phyloP scores from a whole-genome alignment of 495 filamentous ascomycete genomes.

The Entonaema liquescens region DNA sequence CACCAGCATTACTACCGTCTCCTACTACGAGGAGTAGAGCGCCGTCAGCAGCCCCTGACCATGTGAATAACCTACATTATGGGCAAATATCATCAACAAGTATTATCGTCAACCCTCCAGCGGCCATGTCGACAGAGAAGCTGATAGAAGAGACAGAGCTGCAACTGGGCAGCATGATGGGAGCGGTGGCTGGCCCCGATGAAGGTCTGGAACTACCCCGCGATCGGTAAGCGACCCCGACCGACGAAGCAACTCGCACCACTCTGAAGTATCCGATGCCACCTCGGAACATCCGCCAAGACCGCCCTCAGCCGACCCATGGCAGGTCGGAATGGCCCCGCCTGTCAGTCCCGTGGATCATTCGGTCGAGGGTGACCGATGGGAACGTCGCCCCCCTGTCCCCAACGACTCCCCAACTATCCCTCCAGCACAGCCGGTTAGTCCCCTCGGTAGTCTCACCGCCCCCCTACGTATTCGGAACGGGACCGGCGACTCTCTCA shows the following conservation, averaged over 20 bases:
- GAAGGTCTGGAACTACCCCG: conserved; percentile 36
- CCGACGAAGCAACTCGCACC: conserved; percentile 39
- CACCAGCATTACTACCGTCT: conserved; percentile 28
- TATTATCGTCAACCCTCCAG: conserved; percentile 39
- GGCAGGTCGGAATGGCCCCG: conserved; percentile 42
- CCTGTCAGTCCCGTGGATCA: conserved; percentile 38
- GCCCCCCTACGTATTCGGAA: conserved; percentile 23
- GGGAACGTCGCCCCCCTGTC: conserved; percentile 37
- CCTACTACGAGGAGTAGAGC: conserved; percentile 32
- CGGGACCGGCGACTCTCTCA: conserved; percentile 24
- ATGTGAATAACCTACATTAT: conserved; percentile 24
- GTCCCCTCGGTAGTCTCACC: conserved; percentile 24
- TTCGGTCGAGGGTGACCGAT: conserved; percentile 39
- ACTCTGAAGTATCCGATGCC: conserved; percentile 40
- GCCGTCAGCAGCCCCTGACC: conserved; percentile 24
- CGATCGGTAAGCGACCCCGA: conserved; percentile 34
- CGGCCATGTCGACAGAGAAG: conserved; percentile 26
- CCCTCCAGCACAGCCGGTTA: conserved; percentile 41
- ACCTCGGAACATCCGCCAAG: conserved; percentile 44
- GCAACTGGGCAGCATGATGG: conserved; percentile 39
- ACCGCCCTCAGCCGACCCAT: conserved; percentile 43
- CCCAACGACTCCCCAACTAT: conserved; percentile 45
- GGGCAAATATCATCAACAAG: conserved; percentile 36
- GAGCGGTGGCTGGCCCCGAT: conserved; percentile 41
- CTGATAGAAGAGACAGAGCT: conserved; percentile 43